Conservation (phyloP, 1,139 yeast species). For the Geotrichum australiense region DNA sequence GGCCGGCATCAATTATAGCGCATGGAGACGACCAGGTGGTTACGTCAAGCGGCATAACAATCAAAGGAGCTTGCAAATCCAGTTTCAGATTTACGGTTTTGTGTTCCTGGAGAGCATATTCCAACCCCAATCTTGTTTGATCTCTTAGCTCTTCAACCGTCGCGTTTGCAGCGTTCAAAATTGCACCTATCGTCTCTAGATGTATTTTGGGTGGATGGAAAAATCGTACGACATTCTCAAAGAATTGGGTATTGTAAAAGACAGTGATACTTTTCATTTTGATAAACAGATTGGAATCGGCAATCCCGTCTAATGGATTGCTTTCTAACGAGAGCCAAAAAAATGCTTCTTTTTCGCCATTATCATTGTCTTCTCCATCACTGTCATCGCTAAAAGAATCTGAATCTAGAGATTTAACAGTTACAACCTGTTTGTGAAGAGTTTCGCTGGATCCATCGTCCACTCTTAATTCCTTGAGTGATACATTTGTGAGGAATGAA, state of each 20-base stretch:
- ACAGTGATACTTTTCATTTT: conserved; percentile 83
- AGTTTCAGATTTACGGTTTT: conserved; percentile 78
- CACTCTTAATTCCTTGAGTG: conserved; percentile 71
- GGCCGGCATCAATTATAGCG: conserved; percentile 93
- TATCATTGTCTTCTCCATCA: conserved; percentile 5
- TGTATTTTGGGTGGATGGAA: conserved; percentile 85
- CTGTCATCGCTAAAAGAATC: conserved; percentile 22
- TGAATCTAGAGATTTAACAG: conserved; percentile 56
- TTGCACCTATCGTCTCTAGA: conserved; percentile 81
- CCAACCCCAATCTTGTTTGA: conserved; percentile 87
- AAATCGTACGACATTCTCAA: conserved; percentile 66
- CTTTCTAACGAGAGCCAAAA: conserved; percentile 77
- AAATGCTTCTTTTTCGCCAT: conserved; percentile 47
- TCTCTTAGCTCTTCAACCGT: conserved; percentile 86
- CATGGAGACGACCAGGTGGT: conserved; percentile 79
- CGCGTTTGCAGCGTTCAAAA: conserved; percentile 92
- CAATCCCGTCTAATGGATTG: conserved; percentile 75
- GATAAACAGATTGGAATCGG: conserved; percentile 70
- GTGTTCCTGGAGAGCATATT: conserved; percentile 90
- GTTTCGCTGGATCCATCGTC: conserved; percentile 79
- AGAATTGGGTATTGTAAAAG: conserved; percentile 73
- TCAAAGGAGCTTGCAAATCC: conserved; percentile 89
- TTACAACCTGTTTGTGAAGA: conserved; percentile 77
- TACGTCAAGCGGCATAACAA: conserved; percentile 82
- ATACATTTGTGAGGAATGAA: conserved; percentile 64